Conservation (phyloP, 768 basidiomycete genomes). For the Boletus vinaceobasis region DNA sequence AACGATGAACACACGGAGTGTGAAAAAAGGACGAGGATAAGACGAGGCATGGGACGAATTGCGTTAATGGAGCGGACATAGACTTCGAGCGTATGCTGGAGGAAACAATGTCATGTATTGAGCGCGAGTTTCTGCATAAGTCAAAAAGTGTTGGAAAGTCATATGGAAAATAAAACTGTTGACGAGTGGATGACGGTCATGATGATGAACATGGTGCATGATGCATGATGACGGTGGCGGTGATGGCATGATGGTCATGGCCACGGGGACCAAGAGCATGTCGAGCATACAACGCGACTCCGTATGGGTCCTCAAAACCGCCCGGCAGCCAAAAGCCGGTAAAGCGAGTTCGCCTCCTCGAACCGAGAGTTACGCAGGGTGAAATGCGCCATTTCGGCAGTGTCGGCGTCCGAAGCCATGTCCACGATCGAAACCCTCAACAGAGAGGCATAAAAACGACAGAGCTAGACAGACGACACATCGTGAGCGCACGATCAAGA, state of each 20-base stretch:
- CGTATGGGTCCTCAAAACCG: constrained; percentile 22
- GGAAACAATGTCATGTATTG: neutral
- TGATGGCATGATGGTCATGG: neutral
- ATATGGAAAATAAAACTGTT: constrained; percentile 4
- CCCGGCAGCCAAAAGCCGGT: constrained; percentile 54
- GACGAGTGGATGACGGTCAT: neutral
- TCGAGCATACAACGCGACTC: neutral
- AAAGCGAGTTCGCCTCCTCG: constrained; percentile 73
- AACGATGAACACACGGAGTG: neutral
- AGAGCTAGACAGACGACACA: constrained; percentile 44
- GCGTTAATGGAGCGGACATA: neutral
- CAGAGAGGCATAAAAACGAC: constrained; percentile 71
- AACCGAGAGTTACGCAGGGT: constrained; percentile 67
- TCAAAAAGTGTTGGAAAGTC: constrained; percentile 10
- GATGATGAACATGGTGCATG: no score
- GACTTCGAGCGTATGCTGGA: neutral
- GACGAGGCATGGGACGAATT: neutral
- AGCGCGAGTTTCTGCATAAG: constrained; percentile 14
- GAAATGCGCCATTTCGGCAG: constrained; percentile 77
- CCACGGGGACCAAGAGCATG: neutral
- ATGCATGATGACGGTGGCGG: neutral
- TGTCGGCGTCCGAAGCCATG: constrained; percentile 59
- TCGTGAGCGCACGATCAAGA: constrained; percentile 1
- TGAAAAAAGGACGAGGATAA: neutral
- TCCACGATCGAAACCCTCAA: constrained; percentile 67